These are phyloP conservation scores for Colletotrichum karsti DNA, from an alignment of 2,329 filamentous ascomycete species.

Conservation along the genomic window DNA sequence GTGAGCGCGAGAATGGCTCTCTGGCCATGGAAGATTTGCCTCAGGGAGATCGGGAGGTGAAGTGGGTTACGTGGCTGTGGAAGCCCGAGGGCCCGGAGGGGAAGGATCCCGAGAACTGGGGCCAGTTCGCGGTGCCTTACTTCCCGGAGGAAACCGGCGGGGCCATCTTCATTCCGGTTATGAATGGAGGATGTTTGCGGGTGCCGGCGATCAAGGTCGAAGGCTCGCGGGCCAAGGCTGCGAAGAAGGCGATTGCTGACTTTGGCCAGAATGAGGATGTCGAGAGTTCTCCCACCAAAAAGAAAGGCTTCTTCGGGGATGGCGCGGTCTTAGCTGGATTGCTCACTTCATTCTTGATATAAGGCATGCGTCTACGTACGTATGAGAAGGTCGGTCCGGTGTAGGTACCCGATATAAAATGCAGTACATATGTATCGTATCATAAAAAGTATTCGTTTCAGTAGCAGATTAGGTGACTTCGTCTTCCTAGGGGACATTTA, in stretches of 20 bases:
- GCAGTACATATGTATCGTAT: no score
- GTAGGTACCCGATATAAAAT: no score
- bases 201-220: constrained; percentile 25
- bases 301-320: neutral
- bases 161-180: constrained; percentile 9
- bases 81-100: neutral
- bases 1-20: neutral
- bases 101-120: neutral
- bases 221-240: constrained; percentile 8
- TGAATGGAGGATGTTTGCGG: neutral
- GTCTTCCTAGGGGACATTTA: no score
- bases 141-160: neutral
- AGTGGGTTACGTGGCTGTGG: constrained; percentile 1
- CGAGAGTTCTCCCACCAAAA: neutral
- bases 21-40: neutral
- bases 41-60: neutral
- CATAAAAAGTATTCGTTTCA: no score
- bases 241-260: constrained; percentile 2
- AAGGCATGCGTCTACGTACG: no score
- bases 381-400: no score
- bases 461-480: no score
- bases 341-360: neutral
- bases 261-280: neutral
- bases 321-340: neutral
- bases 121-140: neutral